Conservation (phyloP, 495 filamentous ascomycete genomes). For the Xylaria nigripes region DNA sequence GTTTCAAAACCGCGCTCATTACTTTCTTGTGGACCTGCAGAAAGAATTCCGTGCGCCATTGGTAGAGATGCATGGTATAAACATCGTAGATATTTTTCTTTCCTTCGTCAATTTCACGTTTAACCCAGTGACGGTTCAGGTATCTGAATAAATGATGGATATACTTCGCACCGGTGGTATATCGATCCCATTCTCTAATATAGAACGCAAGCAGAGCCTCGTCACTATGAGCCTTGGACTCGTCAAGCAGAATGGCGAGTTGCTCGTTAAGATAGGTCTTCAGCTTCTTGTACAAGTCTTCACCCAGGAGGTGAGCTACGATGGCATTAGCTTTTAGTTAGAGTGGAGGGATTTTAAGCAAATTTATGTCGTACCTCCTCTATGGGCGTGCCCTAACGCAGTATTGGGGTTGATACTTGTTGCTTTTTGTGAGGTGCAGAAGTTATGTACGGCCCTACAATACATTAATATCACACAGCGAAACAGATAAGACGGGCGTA, state of each 20-base stretch:
- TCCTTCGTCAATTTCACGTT: conserved; percentile 96
- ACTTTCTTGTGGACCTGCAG: conserved; percentile 71
- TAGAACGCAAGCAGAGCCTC: conserved; percentile 93
- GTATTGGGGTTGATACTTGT: conserved; percentile 36
- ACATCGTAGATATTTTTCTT: conserved; percentile 99
- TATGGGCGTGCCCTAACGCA: conserved; percentile 49
- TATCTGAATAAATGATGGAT: conserved; percentile 96
- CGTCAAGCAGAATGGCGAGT: conserved; percentile 53
- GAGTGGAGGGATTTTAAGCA: conserved; percentile 1
- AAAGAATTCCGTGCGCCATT: conserved; percentile 91
- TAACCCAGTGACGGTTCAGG: conserved; percentile 98
- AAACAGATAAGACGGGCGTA: conserved; percentile 33
- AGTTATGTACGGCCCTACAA: conserved; percentile 87
- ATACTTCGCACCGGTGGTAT: conserved; percentile 91
- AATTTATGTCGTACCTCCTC: conserved; percentile 58
- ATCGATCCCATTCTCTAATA: conserved; percentile 91
- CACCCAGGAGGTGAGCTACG: conserved; percentile 82
- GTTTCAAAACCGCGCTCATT: conserved; percentile 88
- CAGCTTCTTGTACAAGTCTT: conserved; percentile 90
- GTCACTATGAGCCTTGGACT: conserved; percentile 71
- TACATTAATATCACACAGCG: conserved; percentile 17
- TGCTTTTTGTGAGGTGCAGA: conserved; percentile 96
- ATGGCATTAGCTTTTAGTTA: conserved; percentile 3
- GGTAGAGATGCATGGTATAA: conserved; percentile 90
- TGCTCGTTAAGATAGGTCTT: conserved; percentile 75